Conservation (phyloP, 441 rosid genomes). For the Gossypium laxum region DNA sequence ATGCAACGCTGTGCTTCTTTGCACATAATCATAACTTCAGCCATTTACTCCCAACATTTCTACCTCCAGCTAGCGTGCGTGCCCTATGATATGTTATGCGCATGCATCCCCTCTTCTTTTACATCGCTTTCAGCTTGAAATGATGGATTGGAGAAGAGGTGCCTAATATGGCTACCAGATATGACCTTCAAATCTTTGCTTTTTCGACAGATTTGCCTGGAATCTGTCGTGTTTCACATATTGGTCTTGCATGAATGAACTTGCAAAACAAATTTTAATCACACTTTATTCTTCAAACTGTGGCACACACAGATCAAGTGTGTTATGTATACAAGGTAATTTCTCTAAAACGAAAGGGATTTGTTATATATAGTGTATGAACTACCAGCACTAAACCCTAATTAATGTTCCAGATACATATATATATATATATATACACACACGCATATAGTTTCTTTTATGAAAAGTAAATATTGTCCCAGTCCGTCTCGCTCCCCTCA, state of each 20-base stretch:
- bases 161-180: background rate
- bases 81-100: background rate
- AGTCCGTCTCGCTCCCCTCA: background rate
- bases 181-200: background rate
- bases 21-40: background rate
- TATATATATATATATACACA: background rate
- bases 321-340: background rate
- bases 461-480: background rate
- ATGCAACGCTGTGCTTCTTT: background rate
- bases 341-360: background rate
- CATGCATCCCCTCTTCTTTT: background rate
- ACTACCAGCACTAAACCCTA: background rate
- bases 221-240: background rate
- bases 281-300: background rate
- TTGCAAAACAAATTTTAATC: background rate
- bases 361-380: background rate
- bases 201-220: background rate
- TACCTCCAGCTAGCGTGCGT: background rate
- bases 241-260: background rate
- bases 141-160: background rate
- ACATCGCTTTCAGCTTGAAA: background rate
- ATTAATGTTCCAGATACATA: background rate
- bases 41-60: constrained; percentile 4
- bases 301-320: background rate
- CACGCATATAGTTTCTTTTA: background rate